Evolutionary conservation across 805 yeast species (phyloP).

Genomic region (Schwanniomyces pseudopolymorphus): DNA sequence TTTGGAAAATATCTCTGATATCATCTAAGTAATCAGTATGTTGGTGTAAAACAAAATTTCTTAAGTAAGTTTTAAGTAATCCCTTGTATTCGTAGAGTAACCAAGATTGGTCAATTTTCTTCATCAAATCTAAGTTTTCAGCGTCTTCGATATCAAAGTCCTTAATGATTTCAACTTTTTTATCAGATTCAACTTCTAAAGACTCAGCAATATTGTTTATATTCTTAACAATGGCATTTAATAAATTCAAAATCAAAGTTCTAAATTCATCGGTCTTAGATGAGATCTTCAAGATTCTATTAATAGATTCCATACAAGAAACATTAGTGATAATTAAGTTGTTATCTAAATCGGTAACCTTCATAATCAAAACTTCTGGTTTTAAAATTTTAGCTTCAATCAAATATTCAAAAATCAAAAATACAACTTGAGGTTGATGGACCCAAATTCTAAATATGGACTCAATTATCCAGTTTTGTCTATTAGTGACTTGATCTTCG

Average conservation of each 20-base stretch:
- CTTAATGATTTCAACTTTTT: constrained; percentile 22
- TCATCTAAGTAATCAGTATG: constrained; percentile 12
- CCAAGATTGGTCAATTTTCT: constrained; percentile 38
- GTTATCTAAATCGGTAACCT: constrained; percentile 22
- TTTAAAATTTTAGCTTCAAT: constrained; percentile 37
- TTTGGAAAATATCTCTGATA: constrained; percentile 14
- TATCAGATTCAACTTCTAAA: constrained; percentile 13
- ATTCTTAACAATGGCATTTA: constrained; percentile 27
- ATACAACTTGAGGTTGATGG: constrained; percentile 46
- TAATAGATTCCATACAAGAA: constrained; percentile 43
- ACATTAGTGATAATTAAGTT: constrained; percentile 41
- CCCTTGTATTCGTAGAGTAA: constrained; percentile 42
- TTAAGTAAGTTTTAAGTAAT: constrained; percentile 36
- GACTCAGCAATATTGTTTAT: constrained; percentile 23
- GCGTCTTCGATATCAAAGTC: constrained; percentile 26
- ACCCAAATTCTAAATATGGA: constrained; percentile 43
- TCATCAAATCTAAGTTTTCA: constrained; percentile 21
- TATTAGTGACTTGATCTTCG: constrained; percentile 19
- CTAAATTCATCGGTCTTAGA: constrained; percentile 12
- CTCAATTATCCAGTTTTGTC: constrained; percentile 39
- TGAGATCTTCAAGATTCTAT: constrained; percentile 29
- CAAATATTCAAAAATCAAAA: constrained; percentile 42
- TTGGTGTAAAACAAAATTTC: constrained; percentile 24
- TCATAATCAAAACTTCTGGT: constrained; percentile 25
- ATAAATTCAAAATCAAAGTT: constrained; percentile 11